A percentile compares a stretch with the other conserved stretches of the same genome.
Evolutionary conservation across 164 flowering plant species (phyloP).

Genomic region (Liriodendron chinense): DNA sequence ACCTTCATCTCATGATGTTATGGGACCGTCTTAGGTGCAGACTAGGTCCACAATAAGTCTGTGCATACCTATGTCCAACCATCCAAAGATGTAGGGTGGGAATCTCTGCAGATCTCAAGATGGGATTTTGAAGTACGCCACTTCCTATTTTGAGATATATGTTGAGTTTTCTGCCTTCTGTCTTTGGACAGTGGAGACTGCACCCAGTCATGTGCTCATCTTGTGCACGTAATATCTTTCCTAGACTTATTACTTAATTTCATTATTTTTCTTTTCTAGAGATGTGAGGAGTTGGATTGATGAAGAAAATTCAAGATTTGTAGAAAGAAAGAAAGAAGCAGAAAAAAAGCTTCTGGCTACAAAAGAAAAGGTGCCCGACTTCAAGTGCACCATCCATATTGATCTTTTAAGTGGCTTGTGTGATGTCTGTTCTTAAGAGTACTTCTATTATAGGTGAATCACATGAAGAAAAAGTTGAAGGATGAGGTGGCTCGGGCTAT

Average conservation of each 20-base stretch:
- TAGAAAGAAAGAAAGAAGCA: conserved; percentile 48
- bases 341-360: conserved; percentile 54
- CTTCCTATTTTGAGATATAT: too few species aligned
- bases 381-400: neutral
- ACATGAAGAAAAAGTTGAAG: conserved; percentile 47
- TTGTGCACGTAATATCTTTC: neutral
- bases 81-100: too few species aligned
- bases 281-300: conserved; percentile 66
- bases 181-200: too few species aligned
- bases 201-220: too few species aligned
- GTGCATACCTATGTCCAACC: too few species aligned
- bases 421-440: neutral
- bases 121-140: too few species aligned
- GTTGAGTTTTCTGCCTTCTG: too few species aligned
- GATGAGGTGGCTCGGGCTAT: conserved; percentile 59
- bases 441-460: conserved; percentile 43
- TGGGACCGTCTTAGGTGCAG: too few species aligned
- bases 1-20: too few species aligned
- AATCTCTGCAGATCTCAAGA: too few species aligned
- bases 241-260: neutral
- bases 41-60: too few species aligned
- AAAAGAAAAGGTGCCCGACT: conserved; percentile 50
- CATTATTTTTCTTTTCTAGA: conserved; percentile 28
- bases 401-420: neutral
- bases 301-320: conserved; percentile 34